Conservation (phyloP, 2,329 filamentous ascomycete genomes). For the Diplodia intermedia region DNA sequence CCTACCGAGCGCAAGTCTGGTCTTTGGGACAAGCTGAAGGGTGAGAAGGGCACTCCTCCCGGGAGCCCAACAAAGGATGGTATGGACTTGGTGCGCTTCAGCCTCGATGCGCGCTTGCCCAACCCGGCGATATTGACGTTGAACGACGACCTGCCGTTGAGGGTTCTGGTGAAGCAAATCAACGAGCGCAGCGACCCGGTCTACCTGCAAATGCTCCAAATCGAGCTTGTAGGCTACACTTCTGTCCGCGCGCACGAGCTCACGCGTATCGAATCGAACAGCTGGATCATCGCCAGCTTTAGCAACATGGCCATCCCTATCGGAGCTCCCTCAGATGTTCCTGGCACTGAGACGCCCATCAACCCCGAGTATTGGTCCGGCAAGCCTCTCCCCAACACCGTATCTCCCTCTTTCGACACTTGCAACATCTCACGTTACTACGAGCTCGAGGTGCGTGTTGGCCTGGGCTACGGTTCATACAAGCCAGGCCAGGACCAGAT, state of each 20-base stretch:
- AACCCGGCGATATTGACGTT: slow-evolving; percentile 89
- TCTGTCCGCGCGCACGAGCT: slow-evolving; percentile 80
- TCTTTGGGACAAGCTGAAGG: slow-evolving; percentile 61
- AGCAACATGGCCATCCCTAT: slow-evolving; percentile 76
- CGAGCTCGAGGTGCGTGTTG: slow-evolving; percentile 81
- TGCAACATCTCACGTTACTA: slow-evolving; percentile 88
- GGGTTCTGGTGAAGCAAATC: slow-evolving; percentile 79
- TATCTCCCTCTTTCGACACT: slow-evolving; percentile 84
- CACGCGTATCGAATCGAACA: slow-evolving; percentile 70
- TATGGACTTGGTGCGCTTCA: slow-evolving; percentile 61
- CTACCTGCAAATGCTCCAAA: slow-evolving; percentile 78
- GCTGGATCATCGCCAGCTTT: slow-evolving; percentile 77
- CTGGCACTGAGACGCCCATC: slow-evolving; percentile 72
- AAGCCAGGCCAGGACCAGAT: slow-evolving; percentile 68
- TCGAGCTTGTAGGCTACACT: slow-evolving; percentile 82
- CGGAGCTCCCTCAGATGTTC: slow-evolving; percentile 62
- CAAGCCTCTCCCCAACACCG: slow-evolving; percentile 77
- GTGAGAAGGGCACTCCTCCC: slow-evolving; percentile 4
- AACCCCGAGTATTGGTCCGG: slow-evolving; percentile 76
- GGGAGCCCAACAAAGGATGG: slow-evolving; percentile 32
- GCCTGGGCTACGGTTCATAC: slow-evolving; percentile 74
- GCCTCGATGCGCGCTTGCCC: slow-evolving; percentile 83
- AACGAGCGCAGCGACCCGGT: slow-evolving; percentile 72
- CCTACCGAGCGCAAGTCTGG: slow-evolving; percentile 61
- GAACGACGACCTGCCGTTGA: slow-evolving; percentile 82